A percentile compares a stretch with the other conserved stretches of the same genome.
Conservation (phyloP, 2,329 filamentous ascomycete genomes). For the Chalaropsis ovoidea region DNA sequence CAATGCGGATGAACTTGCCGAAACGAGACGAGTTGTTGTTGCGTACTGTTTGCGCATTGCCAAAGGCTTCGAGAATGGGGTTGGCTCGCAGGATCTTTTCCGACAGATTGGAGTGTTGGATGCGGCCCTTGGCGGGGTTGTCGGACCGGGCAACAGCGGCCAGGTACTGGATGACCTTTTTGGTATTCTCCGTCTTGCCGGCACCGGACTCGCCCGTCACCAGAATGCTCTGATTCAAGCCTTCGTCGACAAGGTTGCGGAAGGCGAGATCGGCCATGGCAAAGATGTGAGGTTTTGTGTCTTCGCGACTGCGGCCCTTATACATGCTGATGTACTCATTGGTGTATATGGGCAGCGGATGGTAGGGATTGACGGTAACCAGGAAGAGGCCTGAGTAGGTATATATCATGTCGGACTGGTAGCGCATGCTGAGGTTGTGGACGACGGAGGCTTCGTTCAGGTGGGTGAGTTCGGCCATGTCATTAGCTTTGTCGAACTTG, state of each 20-base stretch:
- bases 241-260: conserved; percentile 87
- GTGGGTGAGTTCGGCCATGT: conserved; percentile 98
- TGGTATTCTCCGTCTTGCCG: conserved; percentile 97
- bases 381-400: conserved; percentile 96
- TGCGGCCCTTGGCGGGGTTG: conserved; percentile 52
- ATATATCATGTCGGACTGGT: conserved; percentile 93
- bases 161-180: conserved; percentile 98
- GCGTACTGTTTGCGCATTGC: conserved; percentile 92
- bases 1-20: conserved; percentile 96
- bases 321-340: conserved; percentile 99
- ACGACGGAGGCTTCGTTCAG: conserved; percentile 96
- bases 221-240: conserved; percentile 90
- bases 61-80: conserved; percentile 93
- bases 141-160: conserved; percentile 87
- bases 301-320: conserved; percentile 78
- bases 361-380: conserved; percentile 96
- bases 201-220: conserved; percentile 97
- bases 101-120: conserved; percentile 69
- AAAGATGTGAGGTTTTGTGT: conserved; percentile 94
- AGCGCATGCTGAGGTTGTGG: conserved; percentile 89
- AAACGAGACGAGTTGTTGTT: conserved; percentile 99
- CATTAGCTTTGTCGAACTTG: conserved; percentile 98
- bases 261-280: conserved; percentile 97
- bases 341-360: conserved; percentile 84
- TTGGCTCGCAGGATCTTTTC: conserved; percentile 95